Evolutionary conservation across 1,284 basidiomycete species (phyloP), one percentile per base, ranked within the genome.

Genomic region (Exobasidium rhododendri): DNA sequence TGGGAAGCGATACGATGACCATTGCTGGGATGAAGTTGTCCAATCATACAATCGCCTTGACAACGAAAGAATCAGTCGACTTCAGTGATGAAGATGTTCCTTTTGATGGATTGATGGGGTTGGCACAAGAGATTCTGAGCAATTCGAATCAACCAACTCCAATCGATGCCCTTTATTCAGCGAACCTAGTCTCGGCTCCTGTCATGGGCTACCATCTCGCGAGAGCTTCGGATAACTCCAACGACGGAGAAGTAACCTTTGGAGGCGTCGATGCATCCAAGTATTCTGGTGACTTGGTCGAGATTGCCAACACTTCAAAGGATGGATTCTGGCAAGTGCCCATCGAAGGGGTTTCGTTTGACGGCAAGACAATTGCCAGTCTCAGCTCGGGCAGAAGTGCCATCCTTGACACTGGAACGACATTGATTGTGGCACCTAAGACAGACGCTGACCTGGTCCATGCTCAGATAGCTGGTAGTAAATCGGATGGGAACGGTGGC

Each of bases 21-120:
- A 82, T 94, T 61, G 89, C 87, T 6, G 88, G 87, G 10, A 82
- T 92, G 30, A 74, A 79, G 1, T 82, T 93, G 31, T 75, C 77
- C 11, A 83, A 79, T 1, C 89, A 91, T 79, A 85, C 83, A 0
- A 90, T 94, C 69, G 92, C 91, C 49, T 86, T 88, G 29, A 86
- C 88, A 6, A 83, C 81, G 1, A 61, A 77, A 28, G 90, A 92
- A 79, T 86, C 85, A 50, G 71, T 79, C 1, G 86, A 91, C 55
- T 91, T 91, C 78, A 66, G 68, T 24, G 71, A 64, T 43, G 56
- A 61, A 5, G 61, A 65, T 4, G 70, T 77, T 32, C 83, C 86
- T 0, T 91, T 91, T 69, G 91, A 93, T 78, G 87, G 92, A 51
- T 81, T 94, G 65, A 87, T 96, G 89, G 88, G 91, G 63, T 83